phyloP scores from a whole-genome alignment of 805 yeast species.

The Pichia scutulata region DNA sequence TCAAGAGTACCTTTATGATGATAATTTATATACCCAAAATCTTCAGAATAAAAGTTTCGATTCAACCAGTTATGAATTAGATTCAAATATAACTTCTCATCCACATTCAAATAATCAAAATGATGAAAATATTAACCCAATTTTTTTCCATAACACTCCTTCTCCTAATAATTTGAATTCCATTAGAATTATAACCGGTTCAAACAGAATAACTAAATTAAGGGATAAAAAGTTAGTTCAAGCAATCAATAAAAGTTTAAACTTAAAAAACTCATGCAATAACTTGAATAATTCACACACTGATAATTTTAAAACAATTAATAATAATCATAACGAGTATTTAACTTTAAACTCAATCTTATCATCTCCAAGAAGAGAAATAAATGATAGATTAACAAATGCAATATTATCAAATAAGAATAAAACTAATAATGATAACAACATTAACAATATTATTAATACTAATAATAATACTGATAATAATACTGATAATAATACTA shows the following conservation, averaged over 20 bases:
- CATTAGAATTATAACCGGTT: constrained; percentile 6
- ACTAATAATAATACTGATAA: background rate
- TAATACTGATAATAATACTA: background rate
- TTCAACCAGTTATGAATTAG: constrained; percentile 8
- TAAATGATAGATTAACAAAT: constrained; percentile 1
- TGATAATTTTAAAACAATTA: background rate
- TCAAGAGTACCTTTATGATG: constrained; percentile 3
- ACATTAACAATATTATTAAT: too few species aligned
- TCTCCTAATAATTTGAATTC: constrained; percentile 6
- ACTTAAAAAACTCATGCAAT: background rate
- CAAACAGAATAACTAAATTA: constrained; percentile 6
- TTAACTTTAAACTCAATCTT: background rate
- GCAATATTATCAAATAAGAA: background rate
- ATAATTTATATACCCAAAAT: background rate
- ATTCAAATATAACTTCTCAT: constrained; percentile 1
- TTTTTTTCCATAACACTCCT: constrained; percentile 7
- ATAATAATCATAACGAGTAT: background rate
- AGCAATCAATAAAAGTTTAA: constrained; percentile 6
- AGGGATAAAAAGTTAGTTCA: constrained; percentile 6
- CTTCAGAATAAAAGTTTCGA: constrained; percentile 3
- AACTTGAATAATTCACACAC: background rate
- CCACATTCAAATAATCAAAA: background rate
- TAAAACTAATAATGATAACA: too few species aligned
- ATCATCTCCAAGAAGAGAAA: constrained; percentile 5
- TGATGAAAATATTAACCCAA: constrained; percentile 6